Evolutionary conservation across 2,329 filamentous ascomycete species (phyloP), one percentile per base, ranked within the genome.

Genomic region (Balansia obtecta): DNA sequence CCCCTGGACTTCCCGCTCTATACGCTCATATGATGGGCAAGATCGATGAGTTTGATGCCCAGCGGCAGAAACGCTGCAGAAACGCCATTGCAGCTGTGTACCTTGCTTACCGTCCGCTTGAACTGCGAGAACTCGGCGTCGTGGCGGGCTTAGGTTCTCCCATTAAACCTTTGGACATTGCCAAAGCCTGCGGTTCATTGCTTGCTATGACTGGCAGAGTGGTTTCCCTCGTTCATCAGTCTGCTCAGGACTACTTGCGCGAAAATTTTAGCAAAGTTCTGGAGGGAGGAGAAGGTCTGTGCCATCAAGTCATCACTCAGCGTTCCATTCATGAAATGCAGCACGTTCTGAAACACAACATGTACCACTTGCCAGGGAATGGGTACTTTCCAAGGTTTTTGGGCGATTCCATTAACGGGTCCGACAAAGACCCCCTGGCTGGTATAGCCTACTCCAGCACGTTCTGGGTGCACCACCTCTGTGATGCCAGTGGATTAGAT

Each of bases 191-290:
- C 53, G 65, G 69, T 13, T 72, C 65, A 18, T 51, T 63, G 42
- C 58, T 73, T 1, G 67, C 62, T 1, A 27, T 68, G 16, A 58
- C 57, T 33, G 54, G 64, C 0, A 54, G 32, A 2, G 56, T 32
- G 0, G 50, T 73, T 11, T 67, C 61, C 38, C 65, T 72, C 44
- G 58, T 73, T 0, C 69, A 74, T 50, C 65, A 71, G 50, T 72
- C 69, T 9, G 70, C 67, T 3, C 70, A 71, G 47, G 70, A 74
- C 34, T 71, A 60, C 54, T 46, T 73, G 3, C 51, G 6, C 18
- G 53, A 27, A 45, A 58, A 2, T 54, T 53, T 51, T 42, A 38
- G 15, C 10, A 49, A n/a, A 45, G 54, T n/a, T 55, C 69, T 13
- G 65, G 68, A 50, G 61, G 61, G 13, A 39, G 27, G 45, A 39